Evolutionary conservation across 441 rosid species (phyloP), one percentile per base, ranked within the genome.

Genomic region (Corymbia calophylla): DNA sequence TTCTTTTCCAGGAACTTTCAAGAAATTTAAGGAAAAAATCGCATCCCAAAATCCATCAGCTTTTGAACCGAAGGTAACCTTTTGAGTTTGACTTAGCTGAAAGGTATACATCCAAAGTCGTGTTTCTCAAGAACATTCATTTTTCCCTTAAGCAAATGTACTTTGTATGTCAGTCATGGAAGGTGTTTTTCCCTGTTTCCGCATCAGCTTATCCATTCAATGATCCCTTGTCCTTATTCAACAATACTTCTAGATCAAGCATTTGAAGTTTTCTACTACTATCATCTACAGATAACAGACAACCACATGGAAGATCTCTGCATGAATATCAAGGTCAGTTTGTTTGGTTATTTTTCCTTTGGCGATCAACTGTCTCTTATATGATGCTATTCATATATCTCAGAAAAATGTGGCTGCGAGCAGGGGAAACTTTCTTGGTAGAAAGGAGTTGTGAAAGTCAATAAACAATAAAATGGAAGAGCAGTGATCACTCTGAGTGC

Each of bases 241-340:
- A 39, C 49, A 11, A 73, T 73, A 21, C 12, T 6, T 39, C 49
- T 73, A 4, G 29, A 39, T 73, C 82, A 73, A 39, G 25, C 5
- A 39, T 1, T 73, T 73, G 84, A 73, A 11, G 51, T 11, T 73
- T 73, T 39, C 49, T 39, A 39, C 29, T 73, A n/a, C 70, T 88
- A 85, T 81, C 66, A 70, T 91, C 89, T 80, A 49, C 95, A 98
- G 99, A 93, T 93, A 55, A 91, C 93, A 77, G 96, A 93, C 86
- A 91, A 95, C 93, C 92, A 94, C 93, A 95, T 96, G 99, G 96
- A 95, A 93, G 98, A 97, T 89, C 93, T 96, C 54, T 95, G 96
- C 88, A 91, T 91, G 89, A 89, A 95, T 93, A 94, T 96, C 82
- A 96, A 96, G 98, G 99, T 97, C 68, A 73, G 95, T 92, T 35